These are phyloP conservation scores for Penicillium carneum DNA, from an alignment of 2,329 filamentous ascomycete species.

Conservation along the genomic window DNA sequence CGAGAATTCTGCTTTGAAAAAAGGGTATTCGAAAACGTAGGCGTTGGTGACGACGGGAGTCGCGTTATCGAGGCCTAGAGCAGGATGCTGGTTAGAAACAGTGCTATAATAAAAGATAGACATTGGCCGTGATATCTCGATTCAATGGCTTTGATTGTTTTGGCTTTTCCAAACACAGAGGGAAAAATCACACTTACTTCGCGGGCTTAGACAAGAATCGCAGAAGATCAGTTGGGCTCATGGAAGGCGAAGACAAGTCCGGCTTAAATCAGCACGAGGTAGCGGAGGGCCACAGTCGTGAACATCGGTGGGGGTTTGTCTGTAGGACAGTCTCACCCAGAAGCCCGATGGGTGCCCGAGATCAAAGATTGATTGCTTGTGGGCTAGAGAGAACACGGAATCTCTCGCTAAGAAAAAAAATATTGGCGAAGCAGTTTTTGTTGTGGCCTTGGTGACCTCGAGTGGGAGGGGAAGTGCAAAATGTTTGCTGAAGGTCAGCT, in stretches of 20 bases:
- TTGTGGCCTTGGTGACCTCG: constrained; percentile 25
- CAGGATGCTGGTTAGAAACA: constrained; percentile 29
- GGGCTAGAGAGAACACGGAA: constrained; percentile 18
- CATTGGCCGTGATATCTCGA: constrained; percentile 11
- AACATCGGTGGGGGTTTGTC: constrained; percentile 41
- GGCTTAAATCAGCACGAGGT: constrained; percentile 45
- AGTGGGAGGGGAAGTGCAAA: constrained; percentile 29
- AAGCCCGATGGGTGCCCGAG: constrained; percentile 33
- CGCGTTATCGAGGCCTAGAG: constrained; percentile 70
- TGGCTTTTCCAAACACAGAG: constrained; percentile 7
- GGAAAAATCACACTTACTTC: constrained; percentile 69
- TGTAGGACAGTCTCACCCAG: constrained; percentile 27
- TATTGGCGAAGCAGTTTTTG: constrained; percentile 12
- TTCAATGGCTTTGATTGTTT: constrained; percentile 5
- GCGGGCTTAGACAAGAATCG: constrained; percentile 93
- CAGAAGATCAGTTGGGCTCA: constrained; percentile 89
- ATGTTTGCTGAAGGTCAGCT: constrained; percentile 32
- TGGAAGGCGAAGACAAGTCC: constrained; percentile 65
- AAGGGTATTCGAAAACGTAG: constrained; percentile 27
- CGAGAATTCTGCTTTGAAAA: constrained; percentile 66
- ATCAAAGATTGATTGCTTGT: constrained; percentile 24
- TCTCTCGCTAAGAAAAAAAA: constrained; percentile 12
- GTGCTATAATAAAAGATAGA: background rate
- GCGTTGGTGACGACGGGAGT: constrained; percentile 35
- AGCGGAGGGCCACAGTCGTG: constrained; percentile 44